Base-by-base conservation (phyloP, 176 grass and related monocot species). In the Luzula sylvatica region DNA sequence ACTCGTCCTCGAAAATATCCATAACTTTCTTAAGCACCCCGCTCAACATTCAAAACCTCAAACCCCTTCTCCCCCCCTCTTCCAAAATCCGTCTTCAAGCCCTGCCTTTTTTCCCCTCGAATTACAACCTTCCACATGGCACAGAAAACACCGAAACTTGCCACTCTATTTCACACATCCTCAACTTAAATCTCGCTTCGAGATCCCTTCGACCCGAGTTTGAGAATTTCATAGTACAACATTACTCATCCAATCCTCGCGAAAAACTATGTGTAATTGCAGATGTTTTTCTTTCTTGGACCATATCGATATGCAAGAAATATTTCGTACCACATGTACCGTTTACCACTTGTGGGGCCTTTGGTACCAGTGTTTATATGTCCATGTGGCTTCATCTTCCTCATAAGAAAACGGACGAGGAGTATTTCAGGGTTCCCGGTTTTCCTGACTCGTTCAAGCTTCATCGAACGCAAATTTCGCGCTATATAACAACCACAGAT, bases 261-360 rank as follows among this genome's bases (percentile, higher is more conserved):
- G 1, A 11, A 13, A 80, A 69, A 58, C 4, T 80, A 3, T 80
- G 66, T 59, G 27, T 83, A 17, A 30, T 83, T 23, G 49, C 74
- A 1, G 80, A 83, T 60, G 7, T 58, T 3, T 83, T 83, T 53
- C 20, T 83, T 17, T 65, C 35, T 1, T 78, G 74, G 80, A 83
- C 68, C 0, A 69, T 67, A 11, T 42, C 65, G 15, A 56, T 44
- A 52, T 67, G 55, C 11, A 52, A 42, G 43, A 48, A 13, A 20
- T 14, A 66, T 39, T 73, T 66, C n/a, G 47, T 83, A 25, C 68
- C 42, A 26, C 67, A 83, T 29, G 28, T 41, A 2, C 5, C 58
- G n/a, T 73, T 83, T 50, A 35, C 65, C 22, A 78, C 74, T 17
- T 8, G 20, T 42, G 80, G 69, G 25, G 68, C 80, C 15, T 76